Evolutionary conservation across 1,284 basidiomycete species (phyloP), one percentile per base, ranked within the genome.

Genomic region (Mycosarcoma mackinlayi): DNA sequence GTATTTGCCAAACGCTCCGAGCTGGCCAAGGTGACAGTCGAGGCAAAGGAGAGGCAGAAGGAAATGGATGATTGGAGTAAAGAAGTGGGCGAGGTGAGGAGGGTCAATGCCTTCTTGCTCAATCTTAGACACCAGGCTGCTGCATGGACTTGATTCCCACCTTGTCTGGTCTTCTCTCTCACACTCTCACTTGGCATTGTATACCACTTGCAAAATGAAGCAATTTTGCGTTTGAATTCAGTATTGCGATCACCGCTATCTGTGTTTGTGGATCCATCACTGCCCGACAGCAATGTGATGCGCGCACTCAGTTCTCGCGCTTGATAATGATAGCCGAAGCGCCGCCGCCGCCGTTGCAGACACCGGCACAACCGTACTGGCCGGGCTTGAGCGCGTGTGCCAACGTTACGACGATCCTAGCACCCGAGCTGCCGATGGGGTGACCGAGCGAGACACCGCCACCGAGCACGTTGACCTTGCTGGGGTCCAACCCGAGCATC

Each of bases 351-450:
- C 77, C 77, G 83, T 98, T 98, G 88, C 96, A 99, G 77, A 99
- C 91, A 84, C 91, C 94, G 28, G 95, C 96, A 57, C 92, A 92
- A 79, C 96, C 96, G 81, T 95, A 97, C 86, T 99, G 87, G 48
- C 96, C 96, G n/a, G 90, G 85, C 87, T 97, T 91, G 73, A 98
- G 88, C 11, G 91, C 89, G 83, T 98, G 95, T 9, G 92, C 87
- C 31, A 99, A 88, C 10, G 95, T 93, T 42, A 98, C 95, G 56
- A 98, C 87, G 85, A 99, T 98, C 56, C 96, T 89, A 48, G 92
- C 88, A 35, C 96, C 96, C 38, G 93, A 97, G 84, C 92, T 95
- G 55, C 95, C 95, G 83, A 98, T 93, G 46, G 95, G 85, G 79
- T 86, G 76, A 37, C 73, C 77, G 14, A 80, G 68, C 46, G 67